Percentiles rank a stretch among this genome's conserved stretches.
Conservation (phyloP, 345 rosid genomes). For the Anastatica hierochuntica region DNA sequence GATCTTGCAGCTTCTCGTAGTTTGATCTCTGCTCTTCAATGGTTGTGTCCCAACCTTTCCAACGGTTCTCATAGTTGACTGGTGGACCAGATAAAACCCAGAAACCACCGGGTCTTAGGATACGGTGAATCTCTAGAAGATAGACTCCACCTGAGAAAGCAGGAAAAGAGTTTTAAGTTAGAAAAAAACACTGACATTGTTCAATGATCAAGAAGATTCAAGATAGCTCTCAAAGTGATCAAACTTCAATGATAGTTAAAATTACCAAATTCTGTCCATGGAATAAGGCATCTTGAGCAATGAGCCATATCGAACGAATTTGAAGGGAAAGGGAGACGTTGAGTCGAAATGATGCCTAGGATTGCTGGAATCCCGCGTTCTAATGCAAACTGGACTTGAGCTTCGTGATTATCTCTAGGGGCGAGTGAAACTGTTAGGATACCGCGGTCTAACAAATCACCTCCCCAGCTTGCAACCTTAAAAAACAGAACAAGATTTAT, state of each 20-base stretch:
- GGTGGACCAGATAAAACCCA: constrained; percentile 99
- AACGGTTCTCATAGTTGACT: constrained; percentile 73
- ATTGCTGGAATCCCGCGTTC: constrained; percentile 98
- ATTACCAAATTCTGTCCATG: constrained; percentile 98
- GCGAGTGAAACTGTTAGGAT: constrained; percentile 90
- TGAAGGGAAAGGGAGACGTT: constrained; percentile 96
- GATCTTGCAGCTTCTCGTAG: constrained; percentile 66
- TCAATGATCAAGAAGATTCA: background rate
- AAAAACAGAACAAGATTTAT: background rate
- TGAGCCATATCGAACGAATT: constrained; percentile 97
- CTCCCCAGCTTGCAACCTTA: constrained; percentile 99
- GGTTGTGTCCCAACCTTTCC: constrained; percentile 99
- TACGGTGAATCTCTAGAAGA: constrained; percentile 81
- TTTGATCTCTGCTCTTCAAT: constrained; percentile 79
- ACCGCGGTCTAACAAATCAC: constrained; percentile 83
- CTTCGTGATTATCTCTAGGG: constrained; percentile 98
- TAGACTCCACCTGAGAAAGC: constrained; percentile 77
- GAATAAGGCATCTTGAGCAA: constrained; percentile 99
- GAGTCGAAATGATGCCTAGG: constrained; percentile 94
- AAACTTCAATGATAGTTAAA: constrained; percentile 2
- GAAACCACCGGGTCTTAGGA: constrained; percentile 96
- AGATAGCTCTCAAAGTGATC: background rate
- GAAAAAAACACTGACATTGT: background rate
- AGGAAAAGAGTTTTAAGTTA: too few species aligned
- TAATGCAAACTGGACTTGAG: constrained; percentile 95